These are phyloP conservation scores for Penicillium salamii DNA, from an alignment of 495 filamentous ascomycete genomes.

Conservation along the genomic window DNA sequence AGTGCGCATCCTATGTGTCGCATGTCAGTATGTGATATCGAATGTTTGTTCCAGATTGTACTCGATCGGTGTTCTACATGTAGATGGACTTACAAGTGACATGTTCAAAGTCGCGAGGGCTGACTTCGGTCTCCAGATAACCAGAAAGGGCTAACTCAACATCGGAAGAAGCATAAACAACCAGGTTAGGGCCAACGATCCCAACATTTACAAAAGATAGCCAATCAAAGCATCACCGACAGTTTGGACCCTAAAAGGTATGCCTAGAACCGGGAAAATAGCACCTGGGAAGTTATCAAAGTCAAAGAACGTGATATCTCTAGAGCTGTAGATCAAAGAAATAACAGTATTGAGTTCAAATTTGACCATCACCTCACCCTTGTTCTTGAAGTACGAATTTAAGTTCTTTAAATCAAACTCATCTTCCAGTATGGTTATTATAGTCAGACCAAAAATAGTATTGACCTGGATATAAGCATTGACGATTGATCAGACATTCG, in stretches of 20 bases:
- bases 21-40: too few species aligned
- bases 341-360: conserved; percentile 23
- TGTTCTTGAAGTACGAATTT: conserved; percentile 27
- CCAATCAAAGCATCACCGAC: conserved; percentile 24
- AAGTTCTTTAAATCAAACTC: conserved; percentile 21
- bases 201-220: too few species aligned
- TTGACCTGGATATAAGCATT: conserved; percentile 13
- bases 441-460: conserved; percentile 26
- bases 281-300: conserved; percentile 23
- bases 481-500: conserved; percentile 8
- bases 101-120: too few species aligned
- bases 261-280: conserved; percentile 29
- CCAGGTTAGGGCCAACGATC: too few species aligned
- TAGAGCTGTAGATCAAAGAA: not conserved
- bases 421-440: conserved; percentile 10
- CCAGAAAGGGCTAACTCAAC: too few species aligned
- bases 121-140: too few species aligned
- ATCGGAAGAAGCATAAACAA: too few species aligned
- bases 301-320: conserved; percentile 9
- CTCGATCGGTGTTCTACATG: too few species aligned
- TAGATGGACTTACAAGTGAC: too few species aligned
- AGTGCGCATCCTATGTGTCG: too few species aligned
- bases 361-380: conserved; percentile 19
- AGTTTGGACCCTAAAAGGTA: too few species aligned
- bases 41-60: too few species aligned